Evolutionary conservation across 495 filamentous ascomycete species (phyloP).

Genomic region (Talaromyces adpressus): DNA sequence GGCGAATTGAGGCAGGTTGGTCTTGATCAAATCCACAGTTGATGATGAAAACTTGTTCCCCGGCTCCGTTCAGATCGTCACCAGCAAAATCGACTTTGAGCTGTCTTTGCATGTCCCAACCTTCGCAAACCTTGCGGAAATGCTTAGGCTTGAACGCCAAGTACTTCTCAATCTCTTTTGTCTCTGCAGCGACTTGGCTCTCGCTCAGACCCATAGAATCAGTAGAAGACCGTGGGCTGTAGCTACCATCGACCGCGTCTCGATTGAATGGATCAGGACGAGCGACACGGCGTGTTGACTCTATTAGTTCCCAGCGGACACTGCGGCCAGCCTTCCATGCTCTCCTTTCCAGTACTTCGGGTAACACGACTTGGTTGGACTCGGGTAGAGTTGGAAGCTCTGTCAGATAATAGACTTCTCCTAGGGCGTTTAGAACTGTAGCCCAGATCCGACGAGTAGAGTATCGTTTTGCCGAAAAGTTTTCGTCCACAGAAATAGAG

Average conservation of each 20-base stretch:
- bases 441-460: slow-evolving; percentile 72
- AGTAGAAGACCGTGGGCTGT: slow-evolving; percentile 61
- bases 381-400: slow-evolving; percentile 49
- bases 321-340: slow-evolving; percentile 77
- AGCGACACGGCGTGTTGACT: slow-evolving; percentile 64
- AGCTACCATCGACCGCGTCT: slow-evolving; percentile 53
- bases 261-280: slow-evolving; percentile 62
- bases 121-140: slow-evolving; percentile 70
- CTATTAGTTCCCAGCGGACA: slow-evolving; percentile 73
- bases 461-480: slow-evolving; percentile 61
- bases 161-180: slow-evolving; percentile 73
- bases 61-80: slow-evolving; percentile 63
- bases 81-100: slow-evolving; percentile 86
- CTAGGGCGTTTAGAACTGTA: slow-evolving; percentile 80
- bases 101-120: slow-evolving; percentile 88
- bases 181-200: slow-evolving; percentile 66
- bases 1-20: slow-evolving; percentile 38
- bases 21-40: slow-evolving; percentile 59
- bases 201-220: slow-evolving; percentile 63
- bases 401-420: slow-evolving; percentile 80
- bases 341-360: slow-evolving; percentile 47
- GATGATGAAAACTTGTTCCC: slow-evolving; percentile 70
- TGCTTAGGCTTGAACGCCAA: slow-evolving; percentile 65
- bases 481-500: slow-evolving; percentile 76
- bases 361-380: slow-evolving; percentile 21